phyloP scores from a whole-genome alignment of 2,329 filamentous ascomycete genomes.

The Trichoderma koningii region DNA sequence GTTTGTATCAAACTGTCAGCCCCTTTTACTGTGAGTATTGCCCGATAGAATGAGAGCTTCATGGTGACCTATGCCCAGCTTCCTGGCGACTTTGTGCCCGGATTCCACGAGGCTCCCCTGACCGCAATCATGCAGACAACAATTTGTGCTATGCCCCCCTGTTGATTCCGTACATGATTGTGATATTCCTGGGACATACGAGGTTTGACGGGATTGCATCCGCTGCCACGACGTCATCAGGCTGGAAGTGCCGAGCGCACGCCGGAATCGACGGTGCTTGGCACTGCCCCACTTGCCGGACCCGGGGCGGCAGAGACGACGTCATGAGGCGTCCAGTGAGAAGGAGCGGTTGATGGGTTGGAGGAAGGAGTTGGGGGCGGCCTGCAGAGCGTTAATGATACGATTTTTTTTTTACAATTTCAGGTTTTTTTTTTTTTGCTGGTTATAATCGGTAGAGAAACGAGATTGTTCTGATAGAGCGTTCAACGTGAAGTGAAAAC shows the following conservation, averaged over 20 bases:
- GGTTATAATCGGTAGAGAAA: not conserved
- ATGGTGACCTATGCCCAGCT: not conserved
- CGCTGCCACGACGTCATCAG: constrained; percentile 19
- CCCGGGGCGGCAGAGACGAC: constrained; percentile 17
- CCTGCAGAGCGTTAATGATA: too few relatives aligned
- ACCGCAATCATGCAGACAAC: not conserved
- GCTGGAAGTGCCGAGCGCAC: constrained; percentile 18
- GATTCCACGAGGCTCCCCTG: not conserved
- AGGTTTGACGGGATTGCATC: not conserved
- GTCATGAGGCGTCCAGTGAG: constrained; percentile 16
- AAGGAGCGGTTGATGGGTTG: not conserved
- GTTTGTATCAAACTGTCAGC: not conserved
- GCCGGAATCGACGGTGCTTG: constrained; percentile 22
- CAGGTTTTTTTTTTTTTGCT: not conserved
- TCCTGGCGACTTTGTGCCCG: not conserved
- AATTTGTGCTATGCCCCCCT: not conserved
- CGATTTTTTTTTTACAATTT: not conserved
- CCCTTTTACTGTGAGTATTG: too few relatives aligned
- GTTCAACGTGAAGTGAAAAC: not conserved
- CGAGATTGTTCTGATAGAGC: not conserved
- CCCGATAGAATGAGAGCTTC: too few relatives aligned
- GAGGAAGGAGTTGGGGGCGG: not conserved
- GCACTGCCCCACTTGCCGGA: constrained; percentile 24
- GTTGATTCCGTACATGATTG: not conserved
- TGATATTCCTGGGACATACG: not conserved